phyloP scores from a whole-genome alignment of 257 asterid genomes.

The Avicennia marina region DNA sequence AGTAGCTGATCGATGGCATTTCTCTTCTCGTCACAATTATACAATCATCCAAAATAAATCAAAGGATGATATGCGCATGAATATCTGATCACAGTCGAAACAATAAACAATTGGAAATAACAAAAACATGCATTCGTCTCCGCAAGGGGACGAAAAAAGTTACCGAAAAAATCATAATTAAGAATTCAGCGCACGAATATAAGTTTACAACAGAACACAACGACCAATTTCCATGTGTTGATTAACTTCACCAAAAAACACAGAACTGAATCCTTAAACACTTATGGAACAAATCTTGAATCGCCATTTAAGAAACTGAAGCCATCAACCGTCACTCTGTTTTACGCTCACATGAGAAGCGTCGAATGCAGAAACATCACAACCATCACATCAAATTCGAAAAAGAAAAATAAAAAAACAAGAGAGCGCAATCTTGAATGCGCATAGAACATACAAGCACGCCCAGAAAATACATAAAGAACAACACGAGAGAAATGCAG shows the following conservation, averaged over 20 bases:
- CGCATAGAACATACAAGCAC: neutral
- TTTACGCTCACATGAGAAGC: constrained; percentile 7
- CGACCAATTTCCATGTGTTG: neutral
- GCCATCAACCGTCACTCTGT: neutral
- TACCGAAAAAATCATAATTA: no score
- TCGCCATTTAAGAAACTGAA: neutral
- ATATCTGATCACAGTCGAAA: neutral
- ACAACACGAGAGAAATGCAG: neutral
- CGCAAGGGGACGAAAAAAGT: no score
- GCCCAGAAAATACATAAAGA: neutral
- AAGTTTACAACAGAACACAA: neutral
- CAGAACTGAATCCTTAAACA: neutral
- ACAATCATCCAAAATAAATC: no score
- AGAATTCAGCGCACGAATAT: no score
- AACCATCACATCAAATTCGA: neutral
- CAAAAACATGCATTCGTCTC: neutral
- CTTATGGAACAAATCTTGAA: neutral
- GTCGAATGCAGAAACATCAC: neutral
- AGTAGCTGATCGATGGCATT: neutral
- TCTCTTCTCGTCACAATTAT: neutral
- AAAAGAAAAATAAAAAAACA: neutral
- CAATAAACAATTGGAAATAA: neutral
- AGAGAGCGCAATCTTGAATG: neutral
- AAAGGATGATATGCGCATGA: neutral
- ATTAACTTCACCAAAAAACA: neutral